phyloP scores from a whole-genome alignment of 495 filamentous ascomycete genomes.

The Penicillium verhagenii region DNA sequence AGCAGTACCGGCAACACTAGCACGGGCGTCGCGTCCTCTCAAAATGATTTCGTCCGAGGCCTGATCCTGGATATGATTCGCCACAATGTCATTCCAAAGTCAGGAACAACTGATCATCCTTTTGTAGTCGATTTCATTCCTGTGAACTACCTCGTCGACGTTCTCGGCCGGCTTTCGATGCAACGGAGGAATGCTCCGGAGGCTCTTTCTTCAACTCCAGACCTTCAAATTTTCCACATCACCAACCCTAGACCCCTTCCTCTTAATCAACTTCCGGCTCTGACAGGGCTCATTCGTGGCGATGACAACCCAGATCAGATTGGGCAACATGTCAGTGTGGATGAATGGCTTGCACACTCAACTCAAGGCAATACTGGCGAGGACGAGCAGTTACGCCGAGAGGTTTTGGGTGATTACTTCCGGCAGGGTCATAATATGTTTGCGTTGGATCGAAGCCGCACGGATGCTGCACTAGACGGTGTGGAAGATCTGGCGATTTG shows the following conservation, averaged over 20 bases:
- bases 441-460: not conserved
- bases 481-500: not conserved
- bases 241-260: not conserved
- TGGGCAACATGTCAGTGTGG: not conserved
- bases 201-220: not conserved
- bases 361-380: not conserved
- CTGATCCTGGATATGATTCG: not conserved
- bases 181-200: too few relatives aligned
- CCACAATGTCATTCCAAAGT: not conserved
- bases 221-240: not conserved
- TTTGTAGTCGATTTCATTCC: not conserved
- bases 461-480: not conserved
- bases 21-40: not conserved
- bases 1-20: not conserved
- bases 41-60: not conserved
- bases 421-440: not conserved
- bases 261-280: not conserved
- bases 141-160: not conserved
- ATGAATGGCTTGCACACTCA: not conserved
- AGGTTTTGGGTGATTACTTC: not conserved
- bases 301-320: not conserved
- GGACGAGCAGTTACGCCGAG: not conserved
- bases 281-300: not conserved
- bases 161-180: not conserved
- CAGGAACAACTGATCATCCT: not conserved